Percentiles rank a stretch among this genome's conserved stretches.
These are phyloP conservation scores for Talaromyces pinophilus DNA, from an alignment of 2,329 filamentous ascomycete genomes.

Conservation along the genomic window DNA sequence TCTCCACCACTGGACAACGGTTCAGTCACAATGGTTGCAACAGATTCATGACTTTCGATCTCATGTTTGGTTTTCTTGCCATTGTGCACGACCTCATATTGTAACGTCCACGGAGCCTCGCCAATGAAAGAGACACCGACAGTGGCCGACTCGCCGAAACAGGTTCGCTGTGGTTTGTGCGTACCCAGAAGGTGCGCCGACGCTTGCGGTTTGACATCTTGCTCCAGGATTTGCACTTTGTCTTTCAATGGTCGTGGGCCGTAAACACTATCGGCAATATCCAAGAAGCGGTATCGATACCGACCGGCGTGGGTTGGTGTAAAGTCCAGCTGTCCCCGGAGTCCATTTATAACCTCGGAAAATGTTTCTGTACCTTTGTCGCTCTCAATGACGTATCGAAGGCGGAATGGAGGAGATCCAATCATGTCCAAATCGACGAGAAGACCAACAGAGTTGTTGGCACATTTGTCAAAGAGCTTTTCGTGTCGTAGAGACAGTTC, in stretches of 20 bases:
- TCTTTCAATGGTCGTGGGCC: constrained; percentile 63
- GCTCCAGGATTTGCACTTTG: constrained; percentile 68
- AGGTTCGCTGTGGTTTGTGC: constrained; percentile 62
- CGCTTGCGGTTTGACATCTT: constrained; percentile 90
- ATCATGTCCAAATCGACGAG: constrained; percentile 85
- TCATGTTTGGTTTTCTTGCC: constrained; percentile 75
- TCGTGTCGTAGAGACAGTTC: constrained; percentile 71
- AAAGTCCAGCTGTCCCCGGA: constrained; percentile 82
- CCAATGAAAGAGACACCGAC: constrained; percentile 75
- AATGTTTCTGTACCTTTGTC: constrained; percentile 57
- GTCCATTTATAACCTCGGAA: constrained; percentile 62
- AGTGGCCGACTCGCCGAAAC: constrained; percentile 77
- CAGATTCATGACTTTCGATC: constrained; percentile 62
- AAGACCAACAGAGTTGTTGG: constrained; percentile 87
- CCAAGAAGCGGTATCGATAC: constrained; percentile 82
- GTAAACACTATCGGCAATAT: constrained; percentile 82
- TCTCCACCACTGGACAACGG: constrained; percentile 79
- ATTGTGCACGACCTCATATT: constrained; percentile 90
- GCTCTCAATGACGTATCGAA: constrained; percentile 73
- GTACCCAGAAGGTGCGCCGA: constrained; percentile 68
- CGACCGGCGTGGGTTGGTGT: constrained; percentile 77
- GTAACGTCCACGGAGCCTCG: constrained; percentile 81
- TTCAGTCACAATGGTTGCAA: constrained; percentile 73
- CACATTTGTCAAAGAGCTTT: constrained; percentile 91
- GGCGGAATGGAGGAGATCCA: constrained; percentile 86